A percentile compares a stretch with the other conserved stretches of the same genome.
Conservation (phyloP, 2,329 filamentous ascomycete species). For the Bipolaris sorokiniana region DNA sequence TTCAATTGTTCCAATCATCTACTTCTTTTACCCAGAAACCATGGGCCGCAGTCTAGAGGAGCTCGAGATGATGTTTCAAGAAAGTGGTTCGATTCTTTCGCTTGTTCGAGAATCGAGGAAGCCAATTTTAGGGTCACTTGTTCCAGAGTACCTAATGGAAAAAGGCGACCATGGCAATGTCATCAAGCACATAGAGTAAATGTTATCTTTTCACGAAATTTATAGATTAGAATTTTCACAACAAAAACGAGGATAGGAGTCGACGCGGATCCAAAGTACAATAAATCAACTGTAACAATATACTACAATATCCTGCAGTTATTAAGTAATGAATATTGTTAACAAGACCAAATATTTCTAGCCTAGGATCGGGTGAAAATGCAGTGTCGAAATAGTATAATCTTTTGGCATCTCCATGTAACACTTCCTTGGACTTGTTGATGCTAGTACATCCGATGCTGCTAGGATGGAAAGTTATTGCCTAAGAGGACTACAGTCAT, state of each 20-base stretch:
- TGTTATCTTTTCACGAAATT: background rate
- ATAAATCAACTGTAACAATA: background rate
- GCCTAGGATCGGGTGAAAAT: too few relatives aligned
- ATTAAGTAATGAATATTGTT: background rate
- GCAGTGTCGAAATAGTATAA: too few relatives aligned
- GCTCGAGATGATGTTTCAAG: constrained; percentile 51
- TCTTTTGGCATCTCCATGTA: too few relatives aligned
- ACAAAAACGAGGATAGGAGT: background rate
- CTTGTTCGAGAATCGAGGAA: constrained; percentile 34
- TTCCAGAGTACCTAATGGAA: constrained; percentile 13
- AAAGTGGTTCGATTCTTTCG: constrained; percentile 40
- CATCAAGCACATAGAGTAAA: constrained; percentile 10
- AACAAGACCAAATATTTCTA: too few relatives aligned
- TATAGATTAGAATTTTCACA: background rate
- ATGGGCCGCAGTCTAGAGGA: constrained; percentile 58
- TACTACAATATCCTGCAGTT: background rate
- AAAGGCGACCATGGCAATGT: constrained; percentile 23
- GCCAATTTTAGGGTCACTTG: constrained; percentile 19
- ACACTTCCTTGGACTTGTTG: too few relatives aligned
- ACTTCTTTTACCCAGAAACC: constrained; percentile 56
- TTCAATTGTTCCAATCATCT: constrained; percentile 55
- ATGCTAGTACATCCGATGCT: too few relatives aligned
- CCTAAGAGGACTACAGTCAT: too few relatives aligned
- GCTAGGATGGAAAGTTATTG: too few relatives aligned
- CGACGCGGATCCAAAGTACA: background rate